Base-by-base conservation (phyloP, 345 rosid genomes). In the Eucalyptus virginea region DNA sequence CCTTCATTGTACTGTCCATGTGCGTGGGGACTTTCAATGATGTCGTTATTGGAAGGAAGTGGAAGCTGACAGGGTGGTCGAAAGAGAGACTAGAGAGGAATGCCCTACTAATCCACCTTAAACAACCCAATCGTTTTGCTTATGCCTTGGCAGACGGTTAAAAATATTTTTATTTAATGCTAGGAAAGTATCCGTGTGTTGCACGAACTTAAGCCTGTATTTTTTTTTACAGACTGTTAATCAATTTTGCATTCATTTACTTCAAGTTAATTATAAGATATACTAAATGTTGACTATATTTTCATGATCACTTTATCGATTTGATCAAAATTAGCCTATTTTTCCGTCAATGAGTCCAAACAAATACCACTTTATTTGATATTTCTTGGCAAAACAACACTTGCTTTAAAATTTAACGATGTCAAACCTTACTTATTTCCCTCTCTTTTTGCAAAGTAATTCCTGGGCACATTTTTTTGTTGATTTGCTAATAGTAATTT, bases 1-100 rank as follows among this genome's bases (percentile, higher is more conserved):
- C 1, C 54, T 51, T 51, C 54, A 17, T 51, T 51, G 26, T 54
- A 4, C 60, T 54, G 26, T 19, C 2, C 60, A 54, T 54, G 60
- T 8, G 11, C 11, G 11, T 21, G 11, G 0, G 60, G 60, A 54
- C 11, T 54, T 54, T 54, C 11, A 9, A 2, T 19, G 28, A 0
- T 4, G 60, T 54, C 3, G 28, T 2, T 54, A 2, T 54, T 54
- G 26, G 60, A 54, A 9, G 60, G 28, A 54, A 54, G 5, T 21
- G 60, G 26, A 54, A 54, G 60, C 60, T 54, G 2, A 54, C 28
- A 54, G 23, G 54, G 54, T 51, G 23, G 54, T 51, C 23, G 23
- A 51, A 17, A 51, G 54, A 51, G 23, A 51, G 54, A 51, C 21
- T 6, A 51, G 21, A 51, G 54, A 51, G 54, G 54, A 51, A 51